Evolutionary conservation across 2,329 filamentous ascomycete genomes (phyloP).

Genomic region (Helminthosporium solani): DNA sequence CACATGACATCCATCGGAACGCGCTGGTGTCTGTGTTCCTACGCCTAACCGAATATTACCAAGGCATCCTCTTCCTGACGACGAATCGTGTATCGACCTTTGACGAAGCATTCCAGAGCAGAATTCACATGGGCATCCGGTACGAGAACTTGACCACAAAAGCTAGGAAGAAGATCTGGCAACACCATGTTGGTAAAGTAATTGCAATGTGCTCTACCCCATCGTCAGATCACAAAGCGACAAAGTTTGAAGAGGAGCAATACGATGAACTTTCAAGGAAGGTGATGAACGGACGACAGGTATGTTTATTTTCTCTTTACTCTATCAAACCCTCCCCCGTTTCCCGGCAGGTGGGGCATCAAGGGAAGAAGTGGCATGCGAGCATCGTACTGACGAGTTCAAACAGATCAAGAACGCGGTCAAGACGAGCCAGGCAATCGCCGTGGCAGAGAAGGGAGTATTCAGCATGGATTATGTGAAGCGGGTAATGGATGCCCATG

Average conservation of each 20-base stretch:
- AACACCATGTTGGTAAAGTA: conserved; percentile 77
- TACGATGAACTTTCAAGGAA: conserved; percentile 66
- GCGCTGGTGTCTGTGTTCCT: conserved; percentile 85
- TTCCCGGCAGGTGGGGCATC: no score
- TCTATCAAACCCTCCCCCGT: not conserved
- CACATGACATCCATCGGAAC: conserved; percentile 82
- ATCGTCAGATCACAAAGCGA: not conserved
- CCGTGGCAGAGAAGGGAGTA: conserved; percentile 69
- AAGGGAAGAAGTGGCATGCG: no score
- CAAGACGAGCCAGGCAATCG: conserved; percentile 77
- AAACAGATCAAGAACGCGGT: conserved; percentile 84
- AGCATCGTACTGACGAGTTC: not conserved
- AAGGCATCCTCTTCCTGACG: conserved; percentile 85
- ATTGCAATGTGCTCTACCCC: conserved; percentile 60
- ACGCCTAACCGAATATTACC: conserved; percentile 84
- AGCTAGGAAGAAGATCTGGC: conserved; percentile 78
- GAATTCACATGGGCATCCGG: conserved; percentile 80
- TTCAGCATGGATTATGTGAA: conserved; percentile 78
- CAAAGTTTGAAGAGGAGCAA: conserved; percentile 64
- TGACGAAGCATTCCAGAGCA: conserved; percentile 84
- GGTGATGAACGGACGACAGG: conserved; percentile 68
- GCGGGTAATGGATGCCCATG: conserved; percentile 79
- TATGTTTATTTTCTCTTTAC: conserved; percentile 33
- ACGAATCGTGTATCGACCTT: conserved; percentile 88
- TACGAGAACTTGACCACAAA: conserved; percentile 73